Evolutionary conservation across 1,139 yeast genomes (phyloP).

Genomic region (Diutina pseudorugosa): DNA sequence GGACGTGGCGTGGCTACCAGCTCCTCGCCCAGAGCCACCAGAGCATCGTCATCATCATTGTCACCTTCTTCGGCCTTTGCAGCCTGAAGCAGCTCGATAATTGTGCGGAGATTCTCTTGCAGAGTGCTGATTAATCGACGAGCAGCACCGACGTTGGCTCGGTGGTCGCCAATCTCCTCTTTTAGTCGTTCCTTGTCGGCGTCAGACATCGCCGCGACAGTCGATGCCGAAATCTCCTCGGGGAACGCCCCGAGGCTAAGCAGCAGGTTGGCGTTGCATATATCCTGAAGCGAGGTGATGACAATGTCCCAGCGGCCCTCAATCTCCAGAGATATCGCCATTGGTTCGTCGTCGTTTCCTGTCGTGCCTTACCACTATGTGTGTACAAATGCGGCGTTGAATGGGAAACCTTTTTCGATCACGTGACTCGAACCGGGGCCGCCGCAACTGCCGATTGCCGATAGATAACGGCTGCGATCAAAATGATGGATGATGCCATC

Average conservation of each 20-base stretch:
- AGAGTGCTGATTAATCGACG: slow-evolving; percentile 33
- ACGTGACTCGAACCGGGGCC: too few species aligned
- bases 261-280: slow-evolving; percentile 49
- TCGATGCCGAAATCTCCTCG: slow-evolving; percentile 26
- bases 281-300: slow-evolving; percentile 53
- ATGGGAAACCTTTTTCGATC: too few species aligned
- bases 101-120: slow-evolving; percentile 23
- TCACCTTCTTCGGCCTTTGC: not conserved
- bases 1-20: not conserved
- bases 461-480: too few species aligned
- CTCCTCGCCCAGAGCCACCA: not conserved
- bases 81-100: slow-evolving; percentile 15
- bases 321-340: slow-evolving; percentile 10
- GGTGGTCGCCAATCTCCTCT: slow-evolving; percentile 36
- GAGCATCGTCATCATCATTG: slow-evolving; percentile 4
- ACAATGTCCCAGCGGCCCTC: slow-evolving; percentile 62
- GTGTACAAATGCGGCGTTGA: too few species aligned
- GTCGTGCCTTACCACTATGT: too few species aligned
- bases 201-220: slow-evolving; percentile 11
- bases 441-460: too few species aligned
- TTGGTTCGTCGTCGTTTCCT: not conserved
- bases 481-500: too few species aligned
- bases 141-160: slow-evolving; percentile 45
- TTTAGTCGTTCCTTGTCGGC: slow-evolving; percentile 29
- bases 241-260: slow-evolving; percentile 19